These are phyloP conservation scores for Colletotrichum sp. DNA, from an alignment of 2,329 filamentous ascomycete species.

Conservation along the genomic window DNA sequence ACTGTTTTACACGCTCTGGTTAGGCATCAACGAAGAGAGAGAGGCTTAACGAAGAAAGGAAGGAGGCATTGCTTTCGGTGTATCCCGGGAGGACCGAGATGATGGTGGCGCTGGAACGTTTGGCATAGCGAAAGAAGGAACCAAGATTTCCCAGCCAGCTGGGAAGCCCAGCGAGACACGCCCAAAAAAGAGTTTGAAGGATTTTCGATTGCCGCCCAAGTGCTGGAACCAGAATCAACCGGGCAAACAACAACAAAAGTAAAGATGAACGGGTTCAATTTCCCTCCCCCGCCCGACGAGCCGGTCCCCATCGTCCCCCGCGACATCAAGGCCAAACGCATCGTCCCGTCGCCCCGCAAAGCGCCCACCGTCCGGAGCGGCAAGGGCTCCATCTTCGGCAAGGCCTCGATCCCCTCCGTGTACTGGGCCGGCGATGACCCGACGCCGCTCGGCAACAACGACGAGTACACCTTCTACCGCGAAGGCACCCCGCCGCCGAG, in stretches of 20 bases:
- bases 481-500: slow-evolving; percentile 40
- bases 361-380: slow-evolving; percentile 16
- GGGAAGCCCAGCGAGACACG: background rate
- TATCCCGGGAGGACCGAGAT: background rate
- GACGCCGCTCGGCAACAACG: background rate
- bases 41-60: background rate
- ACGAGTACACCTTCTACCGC: slow-evolving; percentile 42
- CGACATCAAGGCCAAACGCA: slow-evolving; percentile 6
- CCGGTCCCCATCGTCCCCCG: slow-evolving; percentile 8
- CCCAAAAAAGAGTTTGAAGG: background rate
- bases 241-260: too few species aligned
- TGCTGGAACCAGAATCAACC: background rate
- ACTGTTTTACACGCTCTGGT: background rate
- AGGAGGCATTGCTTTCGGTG: background rate
- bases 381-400: slow-evolving; percentile 16
- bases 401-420: slow-evolving; percentile 15
- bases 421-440: slow-evolving; percentile 18
- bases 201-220: background rate
- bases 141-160: background rate
- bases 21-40: background rate
- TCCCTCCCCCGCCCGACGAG: slow-evolving; percentile 12
- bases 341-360: slow-evolving; percentile 11
- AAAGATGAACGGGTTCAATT: background rate
- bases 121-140: background rate
- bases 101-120: background rate